phyloP scores from a whole-genome alignment of 495 filamentous ascomycete genomes.

The Geopyxis carbonaria region DNA sequence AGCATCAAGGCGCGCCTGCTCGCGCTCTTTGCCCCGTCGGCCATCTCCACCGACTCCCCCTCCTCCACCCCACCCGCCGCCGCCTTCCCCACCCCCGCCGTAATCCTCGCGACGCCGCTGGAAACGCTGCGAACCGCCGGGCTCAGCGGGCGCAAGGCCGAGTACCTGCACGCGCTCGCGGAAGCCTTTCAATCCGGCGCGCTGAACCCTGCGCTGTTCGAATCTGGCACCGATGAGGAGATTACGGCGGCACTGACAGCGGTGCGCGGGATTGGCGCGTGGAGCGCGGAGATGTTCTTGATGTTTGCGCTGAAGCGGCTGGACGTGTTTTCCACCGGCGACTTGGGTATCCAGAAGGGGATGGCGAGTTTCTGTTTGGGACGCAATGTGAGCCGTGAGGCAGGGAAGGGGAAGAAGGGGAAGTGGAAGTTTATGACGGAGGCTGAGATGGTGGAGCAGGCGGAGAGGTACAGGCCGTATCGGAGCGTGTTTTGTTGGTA shows the following conservation, averaged over 20 bases:
- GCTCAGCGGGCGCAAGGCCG: constrained; percentile 79
- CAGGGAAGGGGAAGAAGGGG: constrained; percentile 64
- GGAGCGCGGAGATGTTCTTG: constrained; percentile 97
- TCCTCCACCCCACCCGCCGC: too few relatives aligned
- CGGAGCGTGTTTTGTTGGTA: constrained; percentile 60
- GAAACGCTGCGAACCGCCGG: constrained; percentile 62
- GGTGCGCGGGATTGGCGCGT: constrained; percentile 70
- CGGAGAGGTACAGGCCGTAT: constrained; percentile 68
- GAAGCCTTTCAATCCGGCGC: constrained; percentile 61
- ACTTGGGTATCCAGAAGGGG: constrained; percentile 86
- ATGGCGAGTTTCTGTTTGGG: constrained; percentile 83
- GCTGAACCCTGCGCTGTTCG: constrained; percentile 55
- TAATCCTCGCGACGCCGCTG: constrained; percentile 45
- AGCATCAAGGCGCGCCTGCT: constrained; percentile 79
- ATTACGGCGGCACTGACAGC: constrained; percentile 64
- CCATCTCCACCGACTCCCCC: constrained; percentile 16
- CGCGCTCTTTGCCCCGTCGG: constrained; percentile 42
- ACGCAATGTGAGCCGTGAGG: constrained; percentile 58
- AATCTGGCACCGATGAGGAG: constrained; percentile 67
- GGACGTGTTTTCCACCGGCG: constrained; percentile 85
- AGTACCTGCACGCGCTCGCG: constrained; percentile 75
- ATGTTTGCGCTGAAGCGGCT: constrained; percentile 78
- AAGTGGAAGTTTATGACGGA: constrained; percentile 98
- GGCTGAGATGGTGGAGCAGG: constrained; percentile 70
- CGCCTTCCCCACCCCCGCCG: constrained; percentile 57